phyloP scores from a whole-genome alignment of 2,329 filamentous ascomycete genomes.

The Endothia cerciana region DNA sequence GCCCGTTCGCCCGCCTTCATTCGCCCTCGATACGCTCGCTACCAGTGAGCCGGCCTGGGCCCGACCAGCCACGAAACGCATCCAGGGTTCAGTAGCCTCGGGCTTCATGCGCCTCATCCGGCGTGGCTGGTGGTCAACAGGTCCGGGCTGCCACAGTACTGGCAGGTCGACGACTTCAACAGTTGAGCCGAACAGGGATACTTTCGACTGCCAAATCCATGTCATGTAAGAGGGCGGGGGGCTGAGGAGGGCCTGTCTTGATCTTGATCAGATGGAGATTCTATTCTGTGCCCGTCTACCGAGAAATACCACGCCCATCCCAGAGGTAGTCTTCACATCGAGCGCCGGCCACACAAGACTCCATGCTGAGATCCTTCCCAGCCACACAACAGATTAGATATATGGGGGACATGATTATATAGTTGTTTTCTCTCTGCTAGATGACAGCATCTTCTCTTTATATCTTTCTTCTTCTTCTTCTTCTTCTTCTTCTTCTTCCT shows the following conservation, averaged over 20 bases:
- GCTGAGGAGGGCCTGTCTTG: neutral
- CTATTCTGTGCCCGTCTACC: slow-evolving; percentile 11
- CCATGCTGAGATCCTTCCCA: neutral
- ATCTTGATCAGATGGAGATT: slow-evolving; percentile 1
- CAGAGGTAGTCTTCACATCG: slow-evolving; percentile 11
- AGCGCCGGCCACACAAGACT: slow-evolving; percentile 17
- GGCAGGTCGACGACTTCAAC: too few species aligned
- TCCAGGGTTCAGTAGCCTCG: neutral
- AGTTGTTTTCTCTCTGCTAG: neutral
- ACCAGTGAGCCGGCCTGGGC: too few species aligned
- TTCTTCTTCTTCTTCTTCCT: neutral
- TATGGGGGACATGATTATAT: neutral
- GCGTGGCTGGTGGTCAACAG: neutral
- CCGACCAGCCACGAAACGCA: neutral
- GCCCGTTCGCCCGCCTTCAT: neutral
- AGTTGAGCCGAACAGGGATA: neutral
- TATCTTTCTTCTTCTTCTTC: neutral
- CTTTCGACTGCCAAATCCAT: neutral
- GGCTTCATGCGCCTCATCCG: neutral
- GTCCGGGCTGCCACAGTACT: slow-evolving; percentile 1
- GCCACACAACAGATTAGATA: slow-evolving; percentile 10
- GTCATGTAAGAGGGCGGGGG: too few species aligned
- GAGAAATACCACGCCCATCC: slow-evolving; percentile 3
- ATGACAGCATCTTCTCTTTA: neutral
- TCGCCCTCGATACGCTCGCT: too few species aligned